phyloP scores from a whole-genome alignment of 768 basidiomycete species.

The Phanerochaete carnosa region DNA sequence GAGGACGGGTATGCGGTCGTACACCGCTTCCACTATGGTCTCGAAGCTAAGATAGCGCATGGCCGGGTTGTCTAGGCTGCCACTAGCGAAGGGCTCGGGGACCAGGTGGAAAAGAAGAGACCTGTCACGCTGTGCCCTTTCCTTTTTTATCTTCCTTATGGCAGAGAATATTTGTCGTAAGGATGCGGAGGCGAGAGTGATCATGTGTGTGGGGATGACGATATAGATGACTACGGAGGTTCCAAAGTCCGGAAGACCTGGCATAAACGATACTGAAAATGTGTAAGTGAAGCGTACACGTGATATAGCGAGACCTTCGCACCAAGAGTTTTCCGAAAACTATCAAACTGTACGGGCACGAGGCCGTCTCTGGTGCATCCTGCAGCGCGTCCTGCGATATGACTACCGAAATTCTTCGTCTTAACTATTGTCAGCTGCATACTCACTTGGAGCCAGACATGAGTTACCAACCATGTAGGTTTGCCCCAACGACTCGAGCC shows the following conservation, averaged over 20 bases:
- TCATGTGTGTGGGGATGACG: conserved; percentile 54
- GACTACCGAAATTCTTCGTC: conserved; percentile 60
- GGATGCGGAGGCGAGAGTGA: conserved; percentile 60
- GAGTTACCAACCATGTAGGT: conserved; percentile 54
- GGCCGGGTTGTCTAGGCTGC: conserved; percentile 42
- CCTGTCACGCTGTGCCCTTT: conserved; percentile 41
- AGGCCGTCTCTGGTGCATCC: conserved; percentile 52
- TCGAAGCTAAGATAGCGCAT: conserved; percentile 42
- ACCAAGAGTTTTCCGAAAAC: conserved; percentile 69
- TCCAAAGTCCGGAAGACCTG: conserved; percentile 35
- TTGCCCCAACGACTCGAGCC: conserved; percentile 52
- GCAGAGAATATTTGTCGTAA: conserved; percentile 70
- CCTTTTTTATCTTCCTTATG: conserved; percentile 52
- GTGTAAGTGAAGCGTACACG: conserved; percentile 2
- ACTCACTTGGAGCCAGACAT: conserved; percentile 3
- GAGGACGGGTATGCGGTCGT: conserved; percentile 63
- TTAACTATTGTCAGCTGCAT: conserved; percentile 27
- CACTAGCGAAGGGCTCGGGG: conserved; percentile 58
- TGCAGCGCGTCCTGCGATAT: conserved; percentile 49
- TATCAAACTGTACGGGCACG: conserved; percentile 61
- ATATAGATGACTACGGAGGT: conserved; percentile 64
- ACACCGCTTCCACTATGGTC: conserved; percentile 57
- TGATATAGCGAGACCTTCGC: conserved; percentile 14
- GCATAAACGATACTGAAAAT: conserved; percentile 46
- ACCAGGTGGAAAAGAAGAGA: conserved; percentile 71